A percentile compares a stretch with the other conserved stretches of the same genome.
Conservation (phyloP, 2,329 filamentous ascomycete species). For the Colletotrichum karsti region DNA sequence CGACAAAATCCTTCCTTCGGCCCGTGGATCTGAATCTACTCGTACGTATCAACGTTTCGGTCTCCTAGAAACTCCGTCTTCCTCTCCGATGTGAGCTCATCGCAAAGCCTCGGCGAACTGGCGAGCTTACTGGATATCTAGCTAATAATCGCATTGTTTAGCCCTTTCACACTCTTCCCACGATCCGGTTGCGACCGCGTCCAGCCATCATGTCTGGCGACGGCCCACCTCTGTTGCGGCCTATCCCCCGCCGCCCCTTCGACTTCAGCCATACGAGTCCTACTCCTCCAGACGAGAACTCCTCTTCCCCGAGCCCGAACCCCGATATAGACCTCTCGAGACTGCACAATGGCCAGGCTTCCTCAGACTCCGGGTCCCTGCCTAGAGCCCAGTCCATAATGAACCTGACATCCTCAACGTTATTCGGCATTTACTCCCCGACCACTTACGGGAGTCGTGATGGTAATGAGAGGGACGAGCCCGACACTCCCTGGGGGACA, state of each 20-base stretch:
- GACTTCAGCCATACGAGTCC: conserved; percentile 60
- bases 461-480: conserved; percentile 56
- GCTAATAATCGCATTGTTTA: not conserved
- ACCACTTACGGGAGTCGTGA: conserved; percentile 61
- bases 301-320: conserved; percentile 46
- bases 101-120: not conserved
- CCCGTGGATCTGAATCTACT: not conserved
- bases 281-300: conserved; percentile 51
- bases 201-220: conserved; percentile 46
- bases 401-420: conserved; percentile 88
- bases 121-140: not conserved
- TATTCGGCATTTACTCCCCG: conserved; percentile 89
- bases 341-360: conserved; percentile 35
- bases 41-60: not conserved
- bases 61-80: not conserved
- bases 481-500: conserved; percentile 79
- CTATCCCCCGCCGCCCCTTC: conserved; percentile 78
- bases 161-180: not conserved
- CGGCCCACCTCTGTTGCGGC: conserved; percentile 69
- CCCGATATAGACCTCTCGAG: conserved; percentile 50
- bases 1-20: not conserved
- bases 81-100: not conserved
- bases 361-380: conserved; percentile 48
- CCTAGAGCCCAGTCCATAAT: conserved; percentile 80
- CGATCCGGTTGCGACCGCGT: not conserved